Evolutionary conservation across 805 yeast genomes (phyloP).

Genomic region (Ogataea nitratoaversa): DNA sequence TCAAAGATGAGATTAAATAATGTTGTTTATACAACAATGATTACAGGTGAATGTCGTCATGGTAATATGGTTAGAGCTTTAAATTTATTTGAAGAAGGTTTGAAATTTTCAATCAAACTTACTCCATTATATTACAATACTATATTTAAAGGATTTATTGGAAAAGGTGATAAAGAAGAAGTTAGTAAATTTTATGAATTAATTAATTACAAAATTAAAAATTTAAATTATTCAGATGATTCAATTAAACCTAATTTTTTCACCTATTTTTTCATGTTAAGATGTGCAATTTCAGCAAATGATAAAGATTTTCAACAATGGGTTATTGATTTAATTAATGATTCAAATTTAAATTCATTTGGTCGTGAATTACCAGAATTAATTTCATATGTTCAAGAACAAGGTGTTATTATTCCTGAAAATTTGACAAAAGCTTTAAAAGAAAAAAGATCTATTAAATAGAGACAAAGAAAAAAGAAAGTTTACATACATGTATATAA

Average conservation of each 20-base stretch:
- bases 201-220: constrained; percentile 31
- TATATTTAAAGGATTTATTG: constrained; percentile 46
- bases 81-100: constrained; percentile 34
- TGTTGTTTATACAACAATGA: constrained; percentile 42
- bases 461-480: too few relatives aligned
- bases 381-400: constrained; percentile 20
- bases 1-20: constrained; percentile 30
- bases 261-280: constrained; percentile 46
- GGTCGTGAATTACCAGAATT: constrained; percentile 40
- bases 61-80: constrained; percentile 43
- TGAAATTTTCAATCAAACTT: constrained; percentile 31
- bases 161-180: constrained; percentile 27
- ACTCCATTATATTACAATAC: constrained; percentile 39
- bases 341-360: constrained; percentile 25
- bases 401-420: constrained; percentile 21
- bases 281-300: constrained; percentile 32
- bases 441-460: too few relatives aligned
- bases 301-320: constrained; percentile 32
- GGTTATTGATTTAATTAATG: constrained; percentile 37
- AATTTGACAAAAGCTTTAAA: too few relatives aligned
- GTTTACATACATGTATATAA: too few relatives aligned
- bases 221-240: too few relatives aligned
- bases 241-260: constrained; percentile 49
- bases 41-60: constrained; percentile 40
- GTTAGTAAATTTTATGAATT: constrained; percentile 39